A percentile compares a stretch with the other conserved stretches of the same genome.
These are phyloP conservation scores for Aspergillus japonicus DNA, from an alignment of 2,329 filamentous ascomycete species.

Conservation along the genomic window DNA sequence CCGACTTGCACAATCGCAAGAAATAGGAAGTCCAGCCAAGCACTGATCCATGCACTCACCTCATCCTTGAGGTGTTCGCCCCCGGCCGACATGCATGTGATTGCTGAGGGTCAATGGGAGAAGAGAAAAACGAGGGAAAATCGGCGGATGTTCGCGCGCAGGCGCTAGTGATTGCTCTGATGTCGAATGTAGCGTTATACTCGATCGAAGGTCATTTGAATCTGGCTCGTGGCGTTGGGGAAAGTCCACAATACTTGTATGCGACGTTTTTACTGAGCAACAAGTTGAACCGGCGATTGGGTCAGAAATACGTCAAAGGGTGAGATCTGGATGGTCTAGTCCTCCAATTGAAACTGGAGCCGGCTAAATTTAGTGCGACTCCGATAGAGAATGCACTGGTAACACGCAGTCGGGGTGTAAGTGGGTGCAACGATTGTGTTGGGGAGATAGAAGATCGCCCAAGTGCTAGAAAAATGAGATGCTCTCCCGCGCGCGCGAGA, in stretches of 20 bases:
- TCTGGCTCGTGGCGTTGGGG: background rate
- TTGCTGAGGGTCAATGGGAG: slow-evolving; percentile 10
- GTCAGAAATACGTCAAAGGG: background rate
- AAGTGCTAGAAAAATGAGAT: background rate
- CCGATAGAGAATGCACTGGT: too few relatives aligned
- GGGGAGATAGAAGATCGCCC: background rate
- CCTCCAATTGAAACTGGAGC: background rate
- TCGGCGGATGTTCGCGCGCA: background rate
- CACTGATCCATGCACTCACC: slow-evolving; percentile 41
- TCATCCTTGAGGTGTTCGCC: slow-evolving; percentile 68
- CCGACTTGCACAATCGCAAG: background rate
- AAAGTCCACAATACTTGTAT: background rate
- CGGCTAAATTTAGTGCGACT: background rate
- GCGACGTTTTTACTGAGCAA: background rate
- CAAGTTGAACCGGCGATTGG: background rate
- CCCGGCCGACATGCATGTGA: slow-evolving; percentile 62
- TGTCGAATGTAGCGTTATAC: background rate
- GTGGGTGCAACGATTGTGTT: background rate
- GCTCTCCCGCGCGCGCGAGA: background rate
- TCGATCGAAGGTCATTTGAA: background rate
- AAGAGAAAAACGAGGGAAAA: background rate
- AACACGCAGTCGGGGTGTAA: too few relatives aligned
- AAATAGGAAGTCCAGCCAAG: background rate
- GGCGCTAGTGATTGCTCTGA: slow-evolving; percentile 3
- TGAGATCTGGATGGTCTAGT: background rate